A percentile compares a stretch with the other conserved stretches of the same genome.
Evolutionary conservation across 2,329 filamentous ascomycete species (phyloP).

Genomic region (Aspergillus fumigatiaffinis): DNA sequence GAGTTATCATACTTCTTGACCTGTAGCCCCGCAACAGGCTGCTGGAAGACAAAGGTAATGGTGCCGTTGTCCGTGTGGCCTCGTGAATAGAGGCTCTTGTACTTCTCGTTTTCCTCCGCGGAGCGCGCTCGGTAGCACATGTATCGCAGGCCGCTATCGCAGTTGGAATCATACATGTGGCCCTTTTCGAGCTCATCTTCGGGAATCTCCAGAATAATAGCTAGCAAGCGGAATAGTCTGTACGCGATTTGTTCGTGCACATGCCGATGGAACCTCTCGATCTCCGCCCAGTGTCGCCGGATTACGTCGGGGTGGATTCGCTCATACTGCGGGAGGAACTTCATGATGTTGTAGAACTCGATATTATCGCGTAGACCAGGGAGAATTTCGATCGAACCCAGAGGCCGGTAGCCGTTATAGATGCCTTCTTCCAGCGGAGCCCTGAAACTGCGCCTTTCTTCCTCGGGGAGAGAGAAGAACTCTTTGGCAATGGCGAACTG

Average conservation of each 20-base stretch:
- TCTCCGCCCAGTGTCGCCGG: conserved; percentile 49
- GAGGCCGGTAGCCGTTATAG: conserved; percentile 54
- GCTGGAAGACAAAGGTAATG: conserved; percentile 54
- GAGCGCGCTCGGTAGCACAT: conserved; percentile 54
- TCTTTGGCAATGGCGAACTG: conserved; percentile 58
- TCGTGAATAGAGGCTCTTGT: conserved; percentile 41
- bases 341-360: conserved; percentile 60
- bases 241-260: conserved; percentile 55
- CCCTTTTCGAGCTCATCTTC: conserved; percentile 53
- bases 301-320: conserved; percentile 48
- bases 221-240: conserved; percentile 54
- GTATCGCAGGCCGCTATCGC: conserved; percentile 58
- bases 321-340: conserved; percentile 48
- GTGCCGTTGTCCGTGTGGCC: conserved; percentile 57
- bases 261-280: conserved; percentile 51
- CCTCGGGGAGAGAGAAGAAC: conserved; percentile 52
- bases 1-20: conserved; percentile 44
- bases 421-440: conserved; percentile 49
- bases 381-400: conserved; percentile 34
- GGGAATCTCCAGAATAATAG: conserved; percentile 56
- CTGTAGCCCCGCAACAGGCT: conserved; percentile 55
- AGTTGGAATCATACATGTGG: conserved; percentile 55
- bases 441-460: conserved; percentile 55
- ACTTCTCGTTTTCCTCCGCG: conserved; percentile 43
- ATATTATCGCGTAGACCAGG: conserved; percentile 47